phyloP scores from a whole-genome alignment of 257 asterid genomes.

The Solanum pimpinellifolium region DNA sequence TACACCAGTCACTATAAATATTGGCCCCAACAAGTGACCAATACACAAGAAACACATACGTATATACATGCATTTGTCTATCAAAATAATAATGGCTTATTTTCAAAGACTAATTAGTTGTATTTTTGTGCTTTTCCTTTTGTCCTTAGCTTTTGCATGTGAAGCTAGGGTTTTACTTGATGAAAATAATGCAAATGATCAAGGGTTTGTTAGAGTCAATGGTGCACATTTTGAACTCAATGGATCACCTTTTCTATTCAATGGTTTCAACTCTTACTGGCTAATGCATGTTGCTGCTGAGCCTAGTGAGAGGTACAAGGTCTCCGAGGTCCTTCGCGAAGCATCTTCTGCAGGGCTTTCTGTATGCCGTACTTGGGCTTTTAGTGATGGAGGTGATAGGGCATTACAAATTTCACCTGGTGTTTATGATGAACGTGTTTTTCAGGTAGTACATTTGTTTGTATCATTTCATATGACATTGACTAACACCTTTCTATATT shows the following conservation, averaged over 20 bases:
- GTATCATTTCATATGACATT: neutral
- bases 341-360: slow-evolving; percentile 42
- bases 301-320: slow-evolving; percentile 27
- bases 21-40: neutral
- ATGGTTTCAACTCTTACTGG: slow-evolving; percentile 61
- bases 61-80: neutral
- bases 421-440: slow-evolving; percentile 32
- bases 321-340: slow-evolving; percentile 19
- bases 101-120: neutral
- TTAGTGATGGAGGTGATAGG: slow-evolving; percentile 43
- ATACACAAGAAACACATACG: neutral
- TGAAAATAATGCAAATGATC: neutral
- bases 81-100: neutral
- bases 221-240: slow-evolving; percentile 28
- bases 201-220: slow-evolving; percentile 14
- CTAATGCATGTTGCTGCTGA: slow-evolving; percentile 40
- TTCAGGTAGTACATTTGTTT: slow-evolving; percentile 18
- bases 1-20: neutral
- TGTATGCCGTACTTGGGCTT: slow-evolving; percentile 55
- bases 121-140: neutral
- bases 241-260: slow-evolving; percentile 32
- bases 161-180: slow-evolving; percentile 5
- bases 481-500: neutral
- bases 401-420: slow-evolving; percentile 38
- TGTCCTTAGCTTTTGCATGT: neutral